Conservation (phyloP, 2,329 filamentous ascomycete genomes). For the Fusarium pilosicola region DNA sequence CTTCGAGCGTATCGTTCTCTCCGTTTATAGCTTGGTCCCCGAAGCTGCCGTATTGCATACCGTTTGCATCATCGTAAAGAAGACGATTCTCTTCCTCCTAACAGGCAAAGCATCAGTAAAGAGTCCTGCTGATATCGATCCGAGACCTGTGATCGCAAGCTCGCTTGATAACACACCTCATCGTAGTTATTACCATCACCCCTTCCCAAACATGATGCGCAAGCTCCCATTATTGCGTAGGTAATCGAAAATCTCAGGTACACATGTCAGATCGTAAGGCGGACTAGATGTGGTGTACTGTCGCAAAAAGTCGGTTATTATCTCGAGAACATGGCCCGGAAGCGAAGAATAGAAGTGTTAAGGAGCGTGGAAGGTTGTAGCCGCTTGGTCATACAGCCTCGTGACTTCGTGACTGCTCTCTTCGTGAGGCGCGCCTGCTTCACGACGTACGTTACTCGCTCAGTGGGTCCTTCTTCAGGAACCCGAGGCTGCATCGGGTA, state of each 20-base stretch:
- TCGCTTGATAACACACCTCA: slow-evolving; percentile 56
- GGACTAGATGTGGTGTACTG: not conserved
- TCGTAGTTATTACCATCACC: slow-evolving; percentile 62
- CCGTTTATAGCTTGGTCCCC: slow-evolving; percentile 63
- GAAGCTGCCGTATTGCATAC: slow-evolving; percentile 71
- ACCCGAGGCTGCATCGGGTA: slow-evolving; percentile 37
- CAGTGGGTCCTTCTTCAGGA: slow-evolving; percentile 34
- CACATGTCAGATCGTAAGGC: slow-evolving; percentile 36
- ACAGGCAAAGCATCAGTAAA: slow-evolving; percentile 16
- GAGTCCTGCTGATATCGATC: not conserved
- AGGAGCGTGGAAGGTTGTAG: slow-evolving; percentile 33
- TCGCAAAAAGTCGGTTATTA: slow-evolving; percentile 1
- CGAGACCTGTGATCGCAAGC: not conserved
- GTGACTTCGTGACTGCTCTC: slow-evolving; percentile 33
- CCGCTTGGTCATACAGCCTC: slow-evolving; percentile 24
- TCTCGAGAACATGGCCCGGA: slow-evolving; percentile 3
- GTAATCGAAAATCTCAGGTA: slow-evolving; percentile 27
- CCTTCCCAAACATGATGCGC: slow-evolving; percentile 68
- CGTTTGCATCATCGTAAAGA: slow-evolving; percentile 69
- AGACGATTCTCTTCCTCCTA: slow-evolving; percentile 68
- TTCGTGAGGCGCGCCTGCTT: slow-evolving; percentile 38
- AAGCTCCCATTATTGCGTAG: slow-evolving; percentile 64
- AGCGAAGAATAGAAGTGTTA: not conserved
- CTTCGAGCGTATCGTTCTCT: slow-evolving; percentile 69
- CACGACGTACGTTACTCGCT: slow-evolving; percentile 42